A percentile compares a stretch with the other conserved stretches of the same genome.
Evolutionary conservation across 345 rosid species (phyloP).

Genomic region (Litchi chinensis): DNA sequence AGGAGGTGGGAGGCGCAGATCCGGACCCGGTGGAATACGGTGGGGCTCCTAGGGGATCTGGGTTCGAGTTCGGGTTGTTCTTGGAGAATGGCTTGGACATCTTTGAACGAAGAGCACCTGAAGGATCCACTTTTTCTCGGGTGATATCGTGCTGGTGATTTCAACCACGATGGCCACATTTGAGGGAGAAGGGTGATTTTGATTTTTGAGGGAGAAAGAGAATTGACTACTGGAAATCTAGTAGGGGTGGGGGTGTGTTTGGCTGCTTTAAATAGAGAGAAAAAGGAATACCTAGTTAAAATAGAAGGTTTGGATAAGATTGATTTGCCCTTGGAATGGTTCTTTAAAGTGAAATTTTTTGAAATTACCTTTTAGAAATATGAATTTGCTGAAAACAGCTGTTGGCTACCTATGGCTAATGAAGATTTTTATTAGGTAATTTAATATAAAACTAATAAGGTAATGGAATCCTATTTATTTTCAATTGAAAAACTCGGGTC

Average conservation of each 20-base stretch:
- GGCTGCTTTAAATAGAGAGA: constrained; percentile 3
- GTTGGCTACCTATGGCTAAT: too few species aligned
- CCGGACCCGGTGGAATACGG: constrained; percentile 68
- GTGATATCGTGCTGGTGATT: constrained; percentile 29
- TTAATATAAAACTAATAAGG: too few species aligned
- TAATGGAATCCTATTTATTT: too few species aligned
- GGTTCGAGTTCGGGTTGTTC: constrained; percentile 26
- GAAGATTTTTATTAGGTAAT: too few species aligned
- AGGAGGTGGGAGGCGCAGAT: constrained; percentile 47
- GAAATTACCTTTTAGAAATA: too few species aligned
- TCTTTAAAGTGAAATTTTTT: too few species aligned
- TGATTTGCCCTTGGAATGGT: too few species aligned
- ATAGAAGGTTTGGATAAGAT: too few species aligned
- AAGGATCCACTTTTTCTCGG: constrained; percentile 14
- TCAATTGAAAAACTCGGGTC: too few species aligned
- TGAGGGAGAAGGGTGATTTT: not conserved
- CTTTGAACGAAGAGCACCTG: constrained; percentile 63
- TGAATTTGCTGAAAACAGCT: too few species aligned
- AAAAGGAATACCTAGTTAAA: too few species aligned
- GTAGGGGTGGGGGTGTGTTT: not conserved
- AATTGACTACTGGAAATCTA: too few species aligned
- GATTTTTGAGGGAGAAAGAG: not conserved
- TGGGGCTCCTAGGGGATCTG: constrained; percentile 34
- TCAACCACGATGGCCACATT: constrained; percentile 65
- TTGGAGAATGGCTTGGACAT: constrained; percentile 39